Evolutionary conservation across 257 asterid genomes (phyloP).

Genomic region (Solanum ossicruentum): DNA sequence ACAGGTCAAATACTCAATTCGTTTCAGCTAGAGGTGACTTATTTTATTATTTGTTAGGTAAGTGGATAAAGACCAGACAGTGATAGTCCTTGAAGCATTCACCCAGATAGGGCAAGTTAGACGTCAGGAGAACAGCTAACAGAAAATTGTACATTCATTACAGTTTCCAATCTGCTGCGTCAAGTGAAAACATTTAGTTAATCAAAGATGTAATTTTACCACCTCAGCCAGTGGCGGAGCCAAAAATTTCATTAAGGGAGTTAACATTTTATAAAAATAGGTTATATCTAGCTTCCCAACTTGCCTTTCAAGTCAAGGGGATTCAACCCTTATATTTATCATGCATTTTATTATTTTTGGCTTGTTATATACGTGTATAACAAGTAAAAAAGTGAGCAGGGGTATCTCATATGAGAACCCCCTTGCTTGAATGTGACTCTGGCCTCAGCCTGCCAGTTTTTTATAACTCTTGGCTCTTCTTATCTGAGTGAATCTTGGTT

Average conservation of each 20-base stretch:
- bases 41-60: not conserved
- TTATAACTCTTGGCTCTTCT: not conserved
- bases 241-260: not conserved
- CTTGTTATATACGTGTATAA: not conserved
- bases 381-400: not conserved
- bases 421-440: not conserved
- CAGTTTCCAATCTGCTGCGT: not conserved
- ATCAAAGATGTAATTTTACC: not conserved
- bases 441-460: not conserved
- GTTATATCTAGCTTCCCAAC: not conserved
- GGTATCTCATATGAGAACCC: not conserved
- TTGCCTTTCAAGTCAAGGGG: not conserved
- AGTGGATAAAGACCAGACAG: not conserved
- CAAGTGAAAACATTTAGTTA: not conserved
- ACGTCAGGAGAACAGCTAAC: not conserved
- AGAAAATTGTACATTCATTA: not conserved
- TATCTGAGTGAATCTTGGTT: not conserved
- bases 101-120: not conserved
- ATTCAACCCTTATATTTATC: not conserved
- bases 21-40: not conserved
- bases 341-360: not conserved
- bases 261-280: not conserved
- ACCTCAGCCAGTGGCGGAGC: not conserved
- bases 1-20: not conserved
- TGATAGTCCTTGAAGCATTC: not conserved